Evolutionary conservation across 1,284 basidiomycete species (phyloP).

Genomic region (Cryptococcus maquisensis): DNA sequence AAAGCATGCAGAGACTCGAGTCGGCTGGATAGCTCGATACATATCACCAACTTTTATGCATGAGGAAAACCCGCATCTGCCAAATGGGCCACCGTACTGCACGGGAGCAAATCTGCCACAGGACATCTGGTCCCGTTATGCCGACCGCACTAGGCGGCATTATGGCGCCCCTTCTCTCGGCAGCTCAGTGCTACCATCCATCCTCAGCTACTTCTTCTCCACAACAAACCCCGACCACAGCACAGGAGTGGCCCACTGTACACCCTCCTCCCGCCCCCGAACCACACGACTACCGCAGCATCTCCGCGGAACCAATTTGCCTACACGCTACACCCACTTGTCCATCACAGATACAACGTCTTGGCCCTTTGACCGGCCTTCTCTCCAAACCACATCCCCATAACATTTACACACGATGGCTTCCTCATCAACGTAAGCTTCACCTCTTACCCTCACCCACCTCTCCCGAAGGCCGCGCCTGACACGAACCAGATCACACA

Average conservation of each 20-base stretch:
- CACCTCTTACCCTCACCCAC: background rate
- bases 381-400: background rate
- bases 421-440: conserved; percentile 40
- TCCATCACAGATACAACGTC: background rate
- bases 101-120: no score
- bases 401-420: conserved; percentile 35
- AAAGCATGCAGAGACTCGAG: no score
- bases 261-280: no score
- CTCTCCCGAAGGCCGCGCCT: background rate
- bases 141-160: no score
- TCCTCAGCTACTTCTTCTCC: background rate
- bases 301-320: no score
- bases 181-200: background rate
- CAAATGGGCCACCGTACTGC: no score
- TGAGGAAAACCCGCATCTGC: no score
- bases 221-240: background rate
- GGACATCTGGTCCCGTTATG: no score
- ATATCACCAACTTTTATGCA: no score
- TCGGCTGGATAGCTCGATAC: no score
- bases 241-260: background rate
- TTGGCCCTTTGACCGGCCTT: background rate
- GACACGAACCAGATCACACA: conserved; percentile 8
- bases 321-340: background rate
- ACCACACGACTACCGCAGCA: background rate
- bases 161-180: no score